Evolutionary conservation across 176 grass and related monocot species (phyloP), one percentile per base, ranked within the genome.

Genomic region (Raddia distichophylla): DNA sequence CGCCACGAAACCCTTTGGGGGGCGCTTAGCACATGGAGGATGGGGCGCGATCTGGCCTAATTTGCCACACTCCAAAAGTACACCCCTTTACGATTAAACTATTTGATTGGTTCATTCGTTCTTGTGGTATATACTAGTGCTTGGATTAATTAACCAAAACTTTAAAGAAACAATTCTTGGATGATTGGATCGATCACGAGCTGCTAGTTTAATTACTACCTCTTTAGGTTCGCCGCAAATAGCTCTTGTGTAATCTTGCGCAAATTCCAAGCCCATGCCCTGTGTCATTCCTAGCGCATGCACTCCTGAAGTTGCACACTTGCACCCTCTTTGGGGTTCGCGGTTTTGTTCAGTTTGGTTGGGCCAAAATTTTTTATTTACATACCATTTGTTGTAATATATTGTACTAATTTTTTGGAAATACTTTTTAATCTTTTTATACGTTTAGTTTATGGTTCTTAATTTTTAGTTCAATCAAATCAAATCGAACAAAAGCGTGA

Each of bases 211-310:
- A 27, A 27, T 27, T 27, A 27, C 34, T 45, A 8, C 45, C 16
- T 82, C 72, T 46, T 74, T 74, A 11, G 13, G 12, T 82, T 80
- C n/a, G 45, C 19, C 74, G 60, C 4, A 77, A 57, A 12, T 70
- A 87, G 2, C 58, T 64, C 22, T 71, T 61, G 9, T 17, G 52
- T 19, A 33, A 63, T 63, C 19, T 69, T 48, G 17, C 43, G 37
- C 34, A 72, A 57, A 63, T 1, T 45, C n/a, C 5, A 69, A 32
- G 57, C 16, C 40, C 73, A 22, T 78, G 64, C 27, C 70, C 52
- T 37, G 37, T 59, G 48, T 37, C 51, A 47, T 68, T 86, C 33
- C 60, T 27, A 27, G 27, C 27, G 27, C n/a, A n/a, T n/a, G n/a
- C 1, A 27, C 27, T 27, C 0, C 27, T 27, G 27, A 27, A 27